Percentiles rank a stretch among this genome's conserved stretches.
These are phyloP conservation scores for Mycena haematopus DNA, from an alignment of 768 basidiomycete species.

Conservation along the genomic window DNA sequence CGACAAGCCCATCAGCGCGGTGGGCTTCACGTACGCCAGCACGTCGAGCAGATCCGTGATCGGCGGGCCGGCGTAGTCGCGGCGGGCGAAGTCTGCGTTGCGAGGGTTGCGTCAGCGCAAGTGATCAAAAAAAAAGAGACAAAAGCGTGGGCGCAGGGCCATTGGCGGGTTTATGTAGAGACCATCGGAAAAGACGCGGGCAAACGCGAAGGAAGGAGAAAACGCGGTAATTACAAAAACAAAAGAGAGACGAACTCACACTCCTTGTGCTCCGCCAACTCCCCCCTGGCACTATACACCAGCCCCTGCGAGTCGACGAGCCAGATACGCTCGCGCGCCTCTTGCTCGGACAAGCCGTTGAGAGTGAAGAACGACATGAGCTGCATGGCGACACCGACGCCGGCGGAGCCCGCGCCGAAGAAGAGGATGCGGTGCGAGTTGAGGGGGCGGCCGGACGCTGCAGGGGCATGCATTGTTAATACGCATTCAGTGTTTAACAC, in stretches of 20 bases:
- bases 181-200: too few species aligned
- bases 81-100: conserved; percentile 79
- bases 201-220: too few species aligned
- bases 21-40: conserved; percentile 82
- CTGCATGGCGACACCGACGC: conserved; percentile 91
- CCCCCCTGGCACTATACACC: conserved; percentile 76
- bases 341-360: conserved; percentile 75
- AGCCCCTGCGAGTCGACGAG: conserved; percentile 89
- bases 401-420: conserved; percentile 91
- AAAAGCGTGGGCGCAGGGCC: too few species aligned
- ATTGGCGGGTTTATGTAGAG: too few species aligned
- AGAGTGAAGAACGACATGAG: conserved; percentile 88
- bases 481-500: too few species aligned
- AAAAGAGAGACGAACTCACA: conserved; percentile 48
- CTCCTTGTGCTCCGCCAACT: conserved; percentile 83
- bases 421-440: conserved; percentile 86
- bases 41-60: conserved; percentile 79
- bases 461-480: too few species aligned
- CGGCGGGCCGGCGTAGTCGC: conserved; percentile 79
- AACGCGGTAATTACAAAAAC: too few species aligned
- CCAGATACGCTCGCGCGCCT: conserved; percentile 81
- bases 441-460: conserved; percentile 72
- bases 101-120: conserved; percentile 4
- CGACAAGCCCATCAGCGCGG: conserved; percentile 89
- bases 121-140: too few species aligned